Percentiles rank a stretch among this genome's conserved stretches.
Conservation (phyloP, 768 basidiomycete genomes). For the Dendrothele bispora region DNA sequence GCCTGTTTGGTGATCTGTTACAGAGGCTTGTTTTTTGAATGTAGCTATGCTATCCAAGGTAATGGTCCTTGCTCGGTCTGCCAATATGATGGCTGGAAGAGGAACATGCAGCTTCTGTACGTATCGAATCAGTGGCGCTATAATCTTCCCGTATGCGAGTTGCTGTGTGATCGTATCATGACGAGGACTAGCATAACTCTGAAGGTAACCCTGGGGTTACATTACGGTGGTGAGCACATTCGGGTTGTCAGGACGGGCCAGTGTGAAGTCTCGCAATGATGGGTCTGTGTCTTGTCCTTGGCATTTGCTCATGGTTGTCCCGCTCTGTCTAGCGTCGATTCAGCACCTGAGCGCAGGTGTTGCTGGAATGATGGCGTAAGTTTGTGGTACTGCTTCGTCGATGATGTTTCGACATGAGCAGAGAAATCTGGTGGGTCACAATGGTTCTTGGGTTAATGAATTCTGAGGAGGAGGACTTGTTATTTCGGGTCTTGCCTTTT, state of each 20-base stretch:
- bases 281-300: not conserved
- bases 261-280: constrained; percentile 24
- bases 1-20: not conserved
- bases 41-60: not conserved
- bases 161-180: not conserved
- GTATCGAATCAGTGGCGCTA: constrained; percentile 12
- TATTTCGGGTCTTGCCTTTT: not conserved
- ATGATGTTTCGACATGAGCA: constrained; percentile 22
- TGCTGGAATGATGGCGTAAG: constrained; percentile 36
- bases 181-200: not conserved
- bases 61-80: not conserved
- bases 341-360: not conserved
- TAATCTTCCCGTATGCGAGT: constrained; percentile 17
- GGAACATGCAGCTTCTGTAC: not conserved
- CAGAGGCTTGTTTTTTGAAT: not conserved
- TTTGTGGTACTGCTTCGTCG: constrained; percentile 48
- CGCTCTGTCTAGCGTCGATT: not conserved
- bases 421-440: not conserved
- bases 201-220: not conserved
- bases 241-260: not conserved
- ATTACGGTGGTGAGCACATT: not conserved
- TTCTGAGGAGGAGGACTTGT: no score
- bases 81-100: not conserved
- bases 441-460: no score
- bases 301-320: not conserved